Base-by-base conservation (phyloP, 2,329 filamentous ascomycete species). In the Massarina eburnea region DNA sequence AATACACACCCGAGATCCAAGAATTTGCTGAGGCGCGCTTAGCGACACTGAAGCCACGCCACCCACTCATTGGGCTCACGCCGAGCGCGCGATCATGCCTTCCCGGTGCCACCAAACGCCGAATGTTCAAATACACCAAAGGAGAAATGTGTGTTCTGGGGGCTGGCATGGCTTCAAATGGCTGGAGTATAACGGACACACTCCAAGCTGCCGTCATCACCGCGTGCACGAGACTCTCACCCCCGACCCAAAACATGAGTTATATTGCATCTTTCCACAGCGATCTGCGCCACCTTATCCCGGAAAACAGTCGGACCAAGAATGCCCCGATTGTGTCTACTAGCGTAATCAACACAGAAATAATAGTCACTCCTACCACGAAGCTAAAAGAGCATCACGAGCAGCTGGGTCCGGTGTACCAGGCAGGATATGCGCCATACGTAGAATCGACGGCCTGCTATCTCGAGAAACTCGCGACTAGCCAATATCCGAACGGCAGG, bases 181-280 rank as follows among this genome's bases (percentile, higher is more conserved):
- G 33, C 12, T 46, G 52, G 45, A 45, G 54, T 27, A 34, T 53
- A 15, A 43, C 46, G 18, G 39, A 51, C 1, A 44, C 46, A 8
- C 35, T 61, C 0, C 55, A 61, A 39, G 52, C 57, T 4, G 56
- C 56, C 7, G 41, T 61, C 12, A 51, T 61, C 22, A 46, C 42
- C 12, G 39, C 56, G 19, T 45, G 55, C 8, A 48, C 43, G 12
- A 54, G 52, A 33, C 42, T 58, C 20, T 52, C 45, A 17, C 48
- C 49, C 7, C 47, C 52, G 18, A 32, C 46, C 2, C 48, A 59
- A 44, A 29, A 45, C 2, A 43, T 41, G 20, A 57, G 54, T 35
- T 61, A 58, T 45, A 56, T 61, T 51, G 57, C 57, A 5, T 61
- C 57, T 1, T 61, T 52, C 42, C 57, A 61, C 45, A 58, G 43